phyloP scores from a whole-genome alignment of 1,139 yeast species.

The Candida smagusa region DNA sequence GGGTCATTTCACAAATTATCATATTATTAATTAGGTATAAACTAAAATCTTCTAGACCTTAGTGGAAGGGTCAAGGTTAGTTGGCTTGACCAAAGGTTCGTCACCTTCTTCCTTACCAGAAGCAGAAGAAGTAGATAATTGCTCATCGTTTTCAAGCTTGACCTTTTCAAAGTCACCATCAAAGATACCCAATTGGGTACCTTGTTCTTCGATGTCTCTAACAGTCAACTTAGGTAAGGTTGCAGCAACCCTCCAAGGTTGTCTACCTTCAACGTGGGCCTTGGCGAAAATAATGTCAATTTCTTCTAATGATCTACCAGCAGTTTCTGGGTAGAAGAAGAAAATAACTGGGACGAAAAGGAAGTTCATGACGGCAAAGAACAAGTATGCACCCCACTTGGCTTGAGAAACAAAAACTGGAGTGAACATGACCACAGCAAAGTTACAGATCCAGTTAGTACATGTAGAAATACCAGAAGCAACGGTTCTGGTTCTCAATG shows the following conservation, averaged over 20 bases:
- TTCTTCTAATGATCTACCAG: constrained; percentile 30
- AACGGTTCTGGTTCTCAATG: constrained; percentile 57
- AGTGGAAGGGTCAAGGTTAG: constrained; percentile 8
- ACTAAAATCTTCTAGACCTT: constrained; percentile 6
- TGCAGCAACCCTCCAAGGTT: constrained; percentile 51
- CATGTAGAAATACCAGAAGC: constrained; percentile 48
- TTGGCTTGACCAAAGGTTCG: constrained; percentile 7
- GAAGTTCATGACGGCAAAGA: constrained; percentile 25
- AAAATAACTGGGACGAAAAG: constrained; percentile 23
- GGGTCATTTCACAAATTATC: too few relatives aligned
- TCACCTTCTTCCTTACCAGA: constrained; percentile 17
- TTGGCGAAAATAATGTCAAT: constrained; percentile 24
- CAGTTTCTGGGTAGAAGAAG: constrained; percentile 32
- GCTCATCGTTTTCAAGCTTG: constrained; percentile 30
- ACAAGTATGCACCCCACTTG: constrained; percentile 41
- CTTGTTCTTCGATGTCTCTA: constrained; percentile 48
- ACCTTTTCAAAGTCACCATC: constrained; percentile 35
- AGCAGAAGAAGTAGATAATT: constrained; percentile 21
- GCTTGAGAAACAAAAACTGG: constrained; percentile 47
- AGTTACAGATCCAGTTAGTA: constrained; percentile 51
- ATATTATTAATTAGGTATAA: too few relatives aligned
- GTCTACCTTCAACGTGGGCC: constrained; percentile 43
- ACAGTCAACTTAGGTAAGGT: constrained; percentile 45
- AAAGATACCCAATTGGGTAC: constrained; percentile 41
- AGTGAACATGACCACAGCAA: constrained; percentile 52